Evolutionary conservation across 1,284 basidiomycete species (phyloP), one percentile per base, ranked within the genome.

Genomic region (Hypsizygus ulmarius): DNA sequence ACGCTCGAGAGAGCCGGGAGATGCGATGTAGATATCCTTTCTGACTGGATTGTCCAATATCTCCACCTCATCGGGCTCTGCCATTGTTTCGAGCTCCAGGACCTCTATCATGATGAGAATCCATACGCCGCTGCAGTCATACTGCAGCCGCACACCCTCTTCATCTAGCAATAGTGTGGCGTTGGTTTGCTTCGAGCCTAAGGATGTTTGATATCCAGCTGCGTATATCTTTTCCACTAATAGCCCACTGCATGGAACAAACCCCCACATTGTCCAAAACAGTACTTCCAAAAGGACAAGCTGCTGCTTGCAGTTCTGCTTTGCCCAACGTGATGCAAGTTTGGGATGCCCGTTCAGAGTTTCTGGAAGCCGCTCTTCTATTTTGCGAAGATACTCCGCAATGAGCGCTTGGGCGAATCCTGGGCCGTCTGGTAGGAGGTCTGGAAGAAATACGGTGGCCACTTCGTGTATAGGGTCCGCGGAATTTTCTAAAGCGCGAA

Each of bases 191-290:
- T 61, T 65, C 9, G 78, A 74, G 0, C 90, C 91, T 15, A 92
- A 75, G 34, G 82, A 74, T 0, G 84, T 85, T 14, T 67, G 63
- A 59, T 87, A 87, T 3, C 85, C 81, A 1, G 79, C 72, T 49
- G 82, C 73, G 60, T 84, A 82, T 25, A 93, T 74, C 44, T 69
- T 68, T 49, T 78, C 70, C 21, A 90, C 81, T 47, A 87, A 64
- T 1, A 73, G 66, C 2, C 85, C 86, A 30, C 73, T 75, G 55
- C 88, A 84, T 0, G 83, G 69, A 5, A 82, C 79, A 50, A 82
- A 84, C n/a, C 79, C 82, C 81, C 87, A 93, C 79, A 91, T 83
- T 2, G 84, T 76, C 78, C 90, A 90, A 63, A 94, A 95, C 27
- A 93, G 72, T 29, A 92, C 79, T 59, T 95, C 93, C 38, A 94